A percentile compares a stretch with the other conserved stretches of the same genome.
Evolutionary conservation across 148 eudicot genomes (phyloP).

Genomic region (Cornus suecica): DNA sequence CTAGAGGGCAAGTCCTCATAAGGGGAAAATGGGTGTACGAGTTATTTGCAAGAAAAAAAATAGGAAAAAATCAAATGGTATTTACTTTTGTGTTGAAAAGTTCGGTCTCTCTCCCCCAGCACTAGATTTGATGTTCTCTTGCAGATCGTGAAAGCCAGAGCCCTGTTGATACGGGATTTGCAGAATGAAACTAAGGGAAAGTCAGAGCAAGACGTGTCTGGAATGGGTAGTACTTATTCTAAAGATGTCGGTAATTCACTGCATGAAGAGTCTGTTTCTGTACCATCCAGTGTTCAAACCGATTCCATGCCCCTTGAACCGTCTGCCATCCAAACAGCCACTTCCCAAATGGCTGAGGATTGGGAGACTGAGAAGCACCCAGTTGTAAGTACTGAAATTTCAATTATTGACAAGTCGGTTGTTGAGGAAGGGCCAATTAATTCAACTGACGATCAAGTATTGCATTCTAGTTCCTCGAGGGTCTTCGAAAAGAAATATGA

Average conservation of each 20-base stretch:
- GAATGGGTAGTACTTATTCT: constrained; percentile 19
- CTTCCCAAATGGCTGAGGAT: constrained; percentile 25
- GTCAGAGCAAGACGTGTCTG: constrained; percentile 26
- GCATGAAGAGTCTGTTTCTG: constrained; percentile 39
- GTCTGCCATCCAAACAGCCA: constrained; percentile 24
- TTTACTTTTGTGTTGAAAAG: neutral
- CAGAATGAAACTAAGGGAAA: constrained; percentile 41
- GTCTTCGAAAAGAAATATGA: constrained; percentile 40
- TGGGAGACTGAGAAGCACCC: constrained; percentile 56
- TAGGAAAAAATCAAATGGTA: neutral
- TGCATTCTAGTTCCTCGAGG: constrained; percentile 23
- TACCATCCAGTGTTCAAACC: constrained; percentile 36
- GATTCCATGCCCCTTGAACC: constrained; percentile 40
- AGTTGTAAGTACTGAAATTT: constrained; percentile 38
- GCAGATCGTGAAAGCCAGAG: constrained; percentile 81
- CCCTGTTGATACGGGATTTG: constrained; percentile 54
- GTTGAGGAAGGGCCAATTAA: constrained; percentile 38
- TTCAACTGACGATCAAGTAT: constrained; percentile 21
- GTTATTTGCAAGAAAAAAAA: too few species aligned
- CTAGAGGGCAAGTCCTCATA: too few species aligned
- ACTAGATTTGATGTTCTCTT: constrained; percentile 19
- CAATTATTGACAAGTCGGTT: constrained; percentile 60
- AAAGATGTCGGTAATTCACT: constrained; percentile 24
- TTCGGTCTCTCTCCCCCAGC: neutral
- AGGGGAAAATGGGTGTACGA: too few species aligned